Evolutionary conservation across 2,329 filamentous ascomycete species (phyloP).

Genomic region (Colletotrichum neosansevieriae): DNA sequence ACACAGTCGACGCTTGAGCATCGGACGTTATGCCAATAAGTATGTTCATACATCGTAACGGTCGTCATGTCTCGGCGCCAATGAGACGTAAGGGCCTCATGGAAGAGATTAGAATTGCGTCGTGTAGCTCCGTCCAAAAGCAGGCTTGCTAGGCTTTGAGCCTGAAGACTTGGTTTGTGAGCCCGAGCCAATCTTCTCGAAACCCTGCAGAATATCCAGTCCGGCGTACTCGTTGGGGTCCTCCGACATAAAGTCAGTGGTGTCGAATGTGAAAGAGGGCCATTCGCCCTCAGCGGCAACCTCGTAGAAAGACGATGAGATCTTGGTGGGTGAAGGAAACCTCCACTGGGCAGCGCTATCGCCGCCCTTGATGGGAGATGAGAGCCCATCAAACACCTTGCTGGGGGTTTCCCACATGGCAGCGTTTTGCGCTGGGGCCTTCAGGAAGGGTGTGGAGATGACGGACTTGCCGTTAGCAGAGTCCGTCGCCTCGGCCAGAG

Average conservation of each 20-base stretch:
- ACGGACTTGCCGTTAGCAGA: slow-evolving; percentile 60
- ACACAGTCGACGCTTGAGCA: slow-evolving; percentile 37
- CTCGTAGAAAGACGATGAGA: slow-evolving; percentile 49
- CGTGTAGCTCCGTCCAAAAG: slow-evolving; percentile 52
- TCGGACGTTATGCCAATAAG: slow-evolving; percentile 39
- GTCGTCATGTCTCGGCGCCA: slow-evolving; percentile 38
- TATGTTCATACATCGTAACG: slow-evolving; percentile 42
- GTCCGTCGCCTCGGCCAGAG: slow-evolving; percentile 71
- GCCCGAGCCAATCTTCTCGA: slow-evolving; percentile 76
- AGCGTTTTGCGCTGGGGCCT: slow-evolving; percentile 56
- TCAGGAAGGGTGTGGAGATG: slow-evolving; percentile 64
- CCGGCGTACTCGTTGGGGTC: slow-evolving; percentile 69
- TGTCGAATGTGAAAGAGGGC: slow-evolving; percentile 52
- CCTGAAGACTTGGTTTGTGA: slow-evolving; percentile 49
- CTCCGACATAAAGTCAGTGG: slow-evolving; percentile 68
- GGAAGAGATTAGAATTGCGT: slow-evolving; percentile 49
- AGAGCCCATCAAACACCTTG: slow-evolving; percentile 67
- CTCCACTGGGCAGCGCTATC: slow-evolving; percentile 38
- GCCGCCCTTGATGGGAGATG: slow-evolving; percentile 66
- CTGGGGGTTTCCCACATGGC: slow-evolving; percentile 66
- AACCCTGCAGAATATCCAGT: slow-evolving; percentile 80
- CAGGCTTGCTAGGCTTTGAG: slow-evolving; percentile 50
- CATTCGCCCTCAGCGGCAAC: slow-evolving; percentile 55
- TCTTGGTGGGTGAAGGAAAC: slow-evolving; percentile 65
- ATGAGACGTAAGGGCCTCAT: slow-evolving; percentile 31